Evolutionary conservation across 495 filamentous ascomycete genomes (phyloP).

Genomic region (Penicillium cinerascens): DNA sequence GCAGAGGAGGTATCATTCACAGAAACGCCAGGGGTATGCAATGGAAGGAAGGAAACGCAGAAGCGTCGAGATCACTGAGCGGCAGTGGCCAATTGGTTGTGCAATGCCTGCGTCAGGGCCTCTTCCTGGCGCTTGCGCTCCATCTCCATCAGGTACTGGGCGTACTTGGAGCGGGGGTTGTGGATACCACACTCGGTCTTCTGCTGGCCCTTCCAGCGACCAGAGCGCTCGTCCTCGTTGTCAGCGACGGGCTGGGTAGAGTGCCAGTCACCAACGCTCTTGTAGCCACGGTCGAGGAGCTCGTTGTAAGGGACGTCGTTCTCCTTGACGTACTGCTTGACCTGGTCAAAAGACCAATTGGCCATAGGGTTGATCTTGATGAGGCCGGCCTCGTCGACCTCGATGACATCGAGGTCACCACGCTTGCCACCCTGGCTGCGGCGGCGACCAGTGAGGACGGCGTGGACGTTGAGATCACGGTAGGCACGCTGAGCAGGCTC

Average conservation of each 20-base stretch:
- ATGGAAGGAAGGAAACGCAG: slow-evolving; percentile 7
- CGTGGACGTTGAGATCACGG: slow-evolving; percentile 79
- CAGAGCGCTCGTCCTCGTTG: slow-evolving; percentile 94
- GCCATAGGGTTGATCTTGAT: slow-evolving; percentile 99
- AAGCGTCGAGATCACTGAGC: slow-evolving; percentile 23
- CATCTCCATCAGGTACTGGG: slow-evolving; percentile 72
- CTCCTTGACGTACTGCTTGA: slow-evolving; percentile 78
- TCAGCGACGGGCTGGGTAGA: slow-evolving; percentile 86
- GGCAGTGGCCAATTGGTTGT: slow-evolving; percentile 31
- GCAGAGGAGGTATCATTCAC: slow-evolving; percentile 19
- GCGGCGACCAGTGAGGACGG: slow-evolving; percentile 90
- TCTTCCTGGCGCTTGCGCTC: slow-evolving; percentile 71
- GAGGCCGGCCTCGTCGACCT: slow-evolving; percentile 86
- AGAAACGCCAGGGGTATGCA: slow-evolving; percentile 23
- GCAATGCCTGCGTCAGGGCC: slow-evolving; percentile 43
- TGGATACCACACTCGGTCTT: slow-evolving; percentile 99
- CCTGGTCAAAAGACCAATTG: slow-evolving; percentile 91
- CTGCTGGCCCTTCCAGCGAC: slow-evolving; percentile 88
- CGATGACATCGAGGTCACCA: slow-evolving; percentile 81
- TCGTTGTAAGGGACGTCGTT: slow-evolving; percentile 92
- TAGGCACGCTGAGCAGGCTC: slow-evolving; percentile 95
- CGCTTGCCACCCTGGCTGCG: slow-evolving; percentile 92
- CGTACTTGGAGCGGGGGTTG: slow-evolving; percentile 90
- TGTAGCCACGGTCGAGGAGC: slow-evolving; percentile 87
- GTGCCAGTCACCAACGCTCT: slow-evolving; percentile 97